phyloP scores from a whole-genome alignment of 768 basidiomycete genomes.

The Chalciporus pseudorubinellus region DNA sequence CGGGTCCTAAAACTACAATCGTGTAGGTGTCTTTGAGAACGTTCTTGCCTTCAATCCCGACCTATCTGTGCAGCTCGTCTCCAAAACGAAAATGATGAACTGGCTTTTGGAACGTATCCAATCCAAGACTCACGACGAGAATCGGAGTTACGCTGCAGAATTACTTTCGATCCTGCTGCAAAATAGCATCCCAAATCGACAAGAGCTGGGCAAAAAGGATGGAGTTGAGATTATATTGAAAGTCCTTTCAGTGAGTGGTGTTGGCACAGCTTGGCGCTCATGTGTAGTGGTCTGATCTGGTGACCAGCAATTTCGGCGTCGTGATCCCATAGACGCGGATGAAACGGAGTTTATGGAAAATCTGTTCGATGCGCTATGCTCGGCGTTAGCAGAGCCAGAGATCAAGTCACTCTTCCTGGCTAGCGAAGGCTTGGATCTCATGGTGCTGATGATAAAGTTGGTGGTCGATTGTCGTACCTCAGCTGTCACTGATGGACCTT shows the following conservation, averaged over 20 bases:
- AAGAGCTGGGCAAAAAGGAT: conserved; percentile 65
- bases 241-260: conserved; percentile 69
- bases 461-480: conserved; percentile 21
- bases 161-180: conserved; percentile 89
- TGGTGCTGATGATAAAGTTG: conserved; percentile 98
- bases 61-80: conserved; percentile 65
- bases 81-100: conserved; percentile 68
- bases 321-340: conserved; percentile 82
- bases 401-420: conserved; percentile 83
- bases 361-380: conserved; percentile 87
- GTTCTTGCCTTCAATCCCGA: conserved; percentile 81
- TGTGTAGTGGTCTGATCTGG: conserved; percentile 11
- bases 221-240: conserved; percentile 78
- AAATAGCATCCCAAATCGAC: conserved; percentile 62
- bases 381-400: conserved; percentile 71
- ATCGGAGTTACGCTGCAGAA: conserved; percentile 91
- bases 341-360: conserved; percentile 99
- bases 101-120: conserved; percentile 82
- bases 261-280: not conserved
- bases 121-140: conserved; percentile 77
- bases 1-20: not conserved
- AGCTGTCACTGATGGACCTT: not conserved
- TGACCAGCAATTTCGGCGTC: conserved; percentile 77
- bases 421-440: conserved; percentile 92
- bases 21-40: conserved; percentile 89